Base-by-base conservation (phyloP, 495 filamentous ascomycete genomes). In the Trichoderma gamsii region DNA sequence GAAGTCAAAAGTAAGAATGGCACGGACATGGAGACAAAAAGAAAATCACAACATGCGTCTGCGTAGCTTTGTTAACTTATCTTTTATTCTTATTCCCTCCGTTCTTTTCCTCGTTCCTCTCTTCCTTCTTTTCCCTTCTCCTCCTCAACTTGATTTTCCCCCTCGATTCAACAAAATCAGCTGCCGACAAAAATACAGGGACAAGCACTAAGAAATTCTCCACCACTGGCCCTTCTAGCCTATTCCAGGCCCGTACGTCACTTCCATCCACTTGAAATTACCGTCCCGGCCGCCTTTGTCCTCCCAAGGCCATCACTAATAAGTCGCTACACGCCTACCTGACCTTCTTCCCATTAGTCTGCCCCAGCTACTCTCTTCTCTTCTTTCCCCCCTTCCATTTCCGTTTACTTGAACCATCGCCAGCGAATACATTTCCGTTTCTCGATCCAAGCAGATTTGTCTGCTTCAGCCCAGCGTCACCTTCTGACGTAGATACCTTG, bases 221-320 rank as follows among this genome's bases (percentile, higher is more conserved):
- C 43, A 46, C 43, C 18, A 46, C 43, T n/a, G 3, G 2, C 11
- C 23, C 56, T 18, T 13, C 56, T 61, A 61, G 56, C 27, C 56
- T 61, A 25, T 61, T 61, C 15, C 16, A 61, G 56, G 56, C 25
- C 27, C 56, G 56, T 25, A 61, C 56, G 56, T 61, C 56, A 61
- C 56, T 61, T 29, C 25, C 56, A 21, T 23, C 51, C 51, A 56
- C 56, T 61, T 61, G 56, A 16, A 61, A 15, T 61, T 32, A 61
- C 56, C 23, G 56, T 32, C 25, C 56, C 56, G 56, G 23, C 15
- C 15, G 23, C 56, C 15, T 61, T 21, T 11, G 9, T n/a, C 51
- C 6, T 21, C 51, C 18, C 15, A 11, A 6, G 4, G 5, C 18
- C 16, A n/a, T 25, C 18, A 32, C 56, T 61, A 61, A 52, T 3